Conservation (phyloP, 2,329 filamentous ascomycete species). For the Arthroderma uncinatum region DNA sequence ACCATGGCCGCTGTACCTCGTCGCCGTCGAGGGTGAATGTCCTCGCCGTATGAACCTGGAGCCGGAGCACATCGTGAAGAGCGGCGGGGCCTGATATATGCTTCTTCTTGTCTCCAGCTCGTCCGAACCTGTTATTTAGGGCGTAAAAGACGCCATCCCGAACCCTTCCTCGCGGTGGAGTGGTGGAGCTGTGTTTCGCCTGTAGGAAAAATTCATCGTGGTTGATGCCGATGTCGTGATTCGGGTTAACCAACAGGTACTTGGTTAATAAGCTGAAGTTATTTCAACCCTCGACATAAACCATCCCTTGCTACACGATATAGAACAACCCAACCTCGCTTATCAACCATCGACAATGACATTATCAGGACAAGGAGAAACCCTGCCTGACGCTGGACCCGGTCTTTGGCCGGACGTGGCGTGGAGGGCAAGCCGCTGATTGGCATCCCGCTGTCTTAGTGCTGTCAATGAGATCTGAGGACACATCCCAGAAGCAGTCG, state of each 20-base stretch:
- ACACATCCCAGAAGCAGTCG: neutral
- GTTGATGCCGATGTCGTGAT: neutral
- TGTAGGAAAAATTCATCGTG: neutral
- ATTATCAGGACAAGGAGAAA: neutral
- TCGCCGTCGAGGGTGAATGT: neutral
- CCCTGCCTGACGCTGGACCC: neutral
- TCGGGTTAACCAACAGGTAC: too few species aligned
- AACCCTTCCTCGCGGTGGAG: neutral
- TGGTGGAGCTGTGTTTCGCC: too few species aligned
- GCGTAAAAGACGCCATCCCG: neutral
- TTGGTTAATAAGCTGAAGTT: too few species aligned
- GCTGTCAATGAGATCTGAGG: neutral
- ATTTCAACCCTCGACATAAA: too few species aligned
- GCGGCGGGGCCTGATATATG: too few species aligned
- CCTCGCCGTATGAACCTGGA: too few species aligned
- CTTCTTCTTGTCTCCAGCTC: neutral
- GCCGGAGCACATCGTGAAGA: too few species aligned
- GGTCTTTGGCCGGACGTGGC: neutral
- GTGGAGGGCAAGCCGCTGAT: neutral
- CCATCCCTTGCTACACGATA: too few species aligned
- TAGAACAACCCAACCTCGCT: neutral
- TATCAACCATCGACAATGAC: neutral
- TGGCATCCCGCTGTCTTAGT: neutral
- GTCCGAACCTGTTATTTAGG: neutral
- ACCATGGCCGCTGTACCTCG: neutral